A percentile compares a stretch with the other conserved stretches of the same genome.
Conservation (phyloP, 805 yeast genomes). For the Allodekkera sacchari region DNA sequence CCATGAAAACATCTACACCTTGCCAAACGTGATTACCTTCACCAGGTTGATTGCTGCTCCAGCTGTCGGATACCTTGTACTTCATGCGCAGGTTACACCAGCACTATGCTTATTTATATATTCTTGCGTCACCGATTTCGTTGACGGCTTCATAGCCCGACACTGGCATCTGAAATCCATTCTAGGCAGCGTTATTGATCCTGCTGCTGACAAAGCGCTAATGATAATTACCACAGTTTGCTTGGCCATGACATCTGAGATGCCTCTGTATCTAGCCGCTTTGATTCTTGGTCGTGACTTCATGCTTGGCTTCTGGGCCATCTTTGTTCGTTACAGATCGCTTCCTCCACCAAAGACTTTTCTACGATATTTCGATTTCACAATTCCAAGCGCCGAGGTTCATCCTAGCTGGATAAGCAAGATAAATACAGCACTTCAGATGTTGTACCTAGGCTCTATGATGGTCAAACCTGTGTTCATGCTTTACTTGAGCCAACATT, state of each 20-base stretch:
- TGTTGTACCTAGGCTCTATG: constrained; percentile 71
- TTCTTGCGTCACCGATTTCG: constrained; percentile 83
- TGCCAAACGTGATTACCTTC: constrained; percentile 81
- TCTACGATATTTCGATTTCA: constrained; percentile 66
- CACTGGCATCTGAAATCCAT: constrained; percentile 66
- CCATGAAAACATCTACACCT: constrained; percentile 61
- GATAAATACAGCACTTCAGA: constrained; percentile 84
- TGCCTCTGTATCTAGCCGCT: constrained; percentile 62
- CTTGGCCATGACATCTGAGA: constrained; percentile 54
- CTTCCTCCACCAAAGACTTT: constrained; percentile 72
- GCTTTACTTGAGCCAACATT: constrained; percentile 24
- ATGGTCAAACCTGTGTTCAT: constrained; percentile 46
- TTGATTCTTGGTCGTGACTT: constrained; percentile 82
- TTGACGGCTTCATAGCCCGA: constrained; percentile 91
- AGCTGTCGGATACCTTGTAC: constrained; percentile 67
- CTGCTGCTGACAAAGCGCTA: constrained; percentile 86
- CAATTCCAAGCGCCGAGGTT: constrained; percentile 75
- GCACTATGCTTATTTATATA: constrained; percentile 74
- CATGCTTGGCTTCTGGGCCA: constrained; percentile 60
- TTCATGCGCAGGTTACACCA: constrained; percentile 49
- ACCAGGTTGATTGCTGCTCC: constrained; percentile 82
- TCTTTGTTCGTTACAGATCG: constrained; percentile 63
- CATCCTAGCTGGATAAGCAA: constrained; percentile 83
- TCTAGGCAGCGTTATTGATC: constrained; percentile 87
- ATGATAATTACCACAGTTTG: constrained; percentile 83